Base-by-base conservation (phyloP, 345 rosid genomes). In the Tarenaya hassleriana region DNA sequence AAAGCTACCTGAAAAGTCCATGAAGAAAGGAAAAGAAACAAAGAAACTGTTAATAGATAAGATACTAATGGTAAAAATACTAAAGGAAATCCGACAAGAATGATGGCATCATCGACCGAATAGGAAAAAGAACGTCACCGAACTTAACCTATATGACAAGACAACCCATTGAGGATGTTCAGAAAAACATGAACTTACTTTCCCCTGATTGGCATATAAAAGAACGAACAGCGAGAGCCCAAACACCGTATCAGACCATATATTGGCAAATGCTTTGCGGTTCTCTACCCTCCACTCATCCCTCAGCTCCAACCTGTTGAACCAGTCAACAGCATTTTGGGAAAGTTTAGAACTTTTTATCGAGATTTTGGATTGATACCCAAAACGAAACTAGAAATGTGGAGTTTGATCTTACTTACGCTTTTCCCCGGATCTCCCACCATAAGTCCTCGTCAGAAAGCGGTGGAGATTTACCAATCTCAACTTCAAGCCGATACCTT, bases 381-480 rank as follows among this genome's bases (percentile, higher is more conserved):
- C 48, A 13, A 58, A 49, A 49, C 37, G 9, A 38, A 60, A 19
- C 34, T 33, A 27, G 24, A 34, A 19, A 1, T 55, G 53, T 16
- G 67, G 42, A 5, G 42, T 37, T 41, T 53, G 56, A 47, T 20
- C 47, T n/a, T n/a, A n/a, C 92, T 87, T 82, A 87, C 95, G 88
- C 96, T 75, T 75, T 82, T 76, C 81, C 80, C 44, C 90, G 78
- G 67, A 91, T 50, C 70, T 87, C 98, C 89, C 86, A 73, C 95
- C 95, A 87, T 42, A 73, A 62, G 40, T 91, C 96, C 24, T 81
- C 96, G 18, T 91, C 98, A 5, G 98, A 79, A 65, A 91, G 96
- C 34, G 98, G 84, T 0, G 96, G 98, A 55, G 98, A 75, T 77
- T 82, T 84, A 44, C 98, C 98, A 68, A 91, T 87, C 73, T 84